A percentile compares a stretch with the other conserved stretches of the same genome.
Conservation (phyloP, 73 alveolate species). For the Chromera velia region DNA sequence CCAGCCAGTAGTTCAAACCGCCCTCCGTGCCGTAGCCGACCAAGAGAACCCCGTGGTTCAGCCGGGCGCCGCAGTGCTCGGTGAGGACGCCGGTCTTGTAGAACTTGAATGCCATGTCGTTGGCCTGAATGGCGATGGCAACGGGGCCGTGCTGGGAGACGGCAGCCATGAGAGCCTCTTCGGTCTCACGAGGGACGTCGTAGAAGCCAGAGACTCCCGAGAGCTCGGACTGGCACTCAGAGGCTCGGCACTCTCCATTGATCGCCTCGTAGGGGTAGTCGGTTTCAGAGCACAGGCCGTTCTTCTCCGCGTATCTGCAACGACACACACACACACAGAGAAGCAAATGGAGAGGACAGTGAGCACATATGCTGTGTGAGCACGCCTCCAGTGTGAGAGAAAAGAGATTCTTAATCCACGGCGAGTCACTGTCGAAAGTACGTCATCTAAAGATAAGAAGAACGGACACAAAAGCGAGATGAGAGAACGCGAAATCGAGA, state of each 20-base stretch:
- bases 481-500: too few species aligned
- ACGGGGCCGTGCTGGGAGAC: conserved; percentile 28
- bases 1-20: conserved; percentile 53
- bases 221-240: too few species aligned
- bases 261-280: not conserved
- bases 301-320: too few species aligned
- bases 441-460: too few species aligned
- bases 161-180: conserved; percentile 38
- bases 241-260: not conserved
- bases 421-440: too few species aligned
- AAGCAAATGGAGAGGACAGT: too few species aligned
- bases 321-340: too few species aligned
- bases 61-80: conserved; percentile 35
- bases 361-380: too few species aligned
- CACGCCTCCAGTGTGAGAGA: too few species aligned
- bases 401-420: too few species aligned
- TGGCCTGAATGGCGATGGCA: too few species aligned
- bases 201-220: conserved; percentile 55
- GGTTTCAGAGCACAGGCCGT: not conserved
- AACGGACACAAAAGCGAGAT: too few species aligned
- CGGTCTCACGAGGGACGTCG: conserved; percentile 54
- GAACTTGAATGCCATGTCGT: conserved; percentile 39
- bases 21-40: conserved; percentile 68
- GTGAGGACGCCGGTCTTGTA: conserved; percentile 54
- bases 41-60: conserved; percentile 74